Evolutionary conservation across 495 filamentous ascomycete species (phyloP).

Genomic region (Podospora australis): DNA sequence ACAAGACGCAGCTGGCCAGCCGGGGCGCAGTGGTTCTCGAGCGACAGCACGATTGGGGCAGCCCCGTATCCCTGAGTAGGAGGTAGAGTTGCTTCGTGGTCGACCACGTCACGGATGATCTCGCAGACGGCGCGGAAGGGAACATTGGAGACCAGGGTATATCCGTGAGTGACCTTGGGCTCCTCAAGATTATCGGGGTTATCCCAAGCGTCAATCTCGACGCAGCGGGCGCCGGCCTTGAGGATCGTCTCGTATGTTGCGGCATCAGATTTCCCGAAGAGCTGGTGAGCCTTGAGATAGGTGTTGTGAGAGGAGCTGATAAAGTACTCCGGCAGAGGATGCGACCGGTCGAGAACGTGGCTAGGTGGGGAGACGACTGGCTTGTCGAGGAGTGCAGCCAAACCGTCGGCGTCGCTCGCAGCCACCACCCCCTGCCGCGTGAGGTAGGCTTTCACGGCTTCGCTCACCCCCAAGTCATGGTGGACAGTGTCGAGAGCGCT

Average conservation of each 20-base stretch:
- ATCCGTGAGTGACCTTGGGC: conserved; percentile 52
- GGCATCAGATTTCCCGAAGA: conserved; percentile 41
- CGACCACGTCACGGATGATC: conserved; percentile 43
- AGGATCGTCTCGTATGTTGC: conserved; percentile 44
- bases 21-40: conserved; percentile 48
- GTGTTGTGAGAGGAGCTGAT: conserved; percentile 78
- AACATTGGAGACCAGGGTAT: conserved; percentile 49
- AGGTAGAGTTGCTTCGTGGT: conserved; percentile 30
- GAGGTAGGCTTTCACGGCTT: conserved; percentile 40
- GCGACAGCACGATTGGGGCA: conserved; percentile 45
- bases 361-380: conserved; percentile 40
- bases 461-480: conserved; percentile 40
- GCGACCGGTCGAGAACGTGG: conserved; percentile 34
- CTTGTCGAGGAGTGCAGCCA: conserved; percentile 33
- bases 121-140: conserved; percentile 48
- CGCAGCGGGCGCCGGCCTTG: conserved; percentile 43
- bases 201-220: conserved; percentile 56
- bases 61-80: conserved; percentile 28
- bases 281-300: conserved; percentile 49
- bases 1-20: conserved; percentile 43
- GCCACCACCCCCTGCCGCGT: conserved; percentile 30
- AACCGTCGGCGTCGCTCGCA: conserved; percentile 26
- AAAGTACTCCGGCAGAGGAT: conserved; percentile 49
- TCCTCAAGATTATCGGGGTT: conserved; percentile 40
- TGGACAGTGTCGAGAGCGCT: conserved; percentile 32